Base-by-base conservation (phyloP, 2,329 filamentous ascomycete genomes). In the Alternaria panax region DNA sequence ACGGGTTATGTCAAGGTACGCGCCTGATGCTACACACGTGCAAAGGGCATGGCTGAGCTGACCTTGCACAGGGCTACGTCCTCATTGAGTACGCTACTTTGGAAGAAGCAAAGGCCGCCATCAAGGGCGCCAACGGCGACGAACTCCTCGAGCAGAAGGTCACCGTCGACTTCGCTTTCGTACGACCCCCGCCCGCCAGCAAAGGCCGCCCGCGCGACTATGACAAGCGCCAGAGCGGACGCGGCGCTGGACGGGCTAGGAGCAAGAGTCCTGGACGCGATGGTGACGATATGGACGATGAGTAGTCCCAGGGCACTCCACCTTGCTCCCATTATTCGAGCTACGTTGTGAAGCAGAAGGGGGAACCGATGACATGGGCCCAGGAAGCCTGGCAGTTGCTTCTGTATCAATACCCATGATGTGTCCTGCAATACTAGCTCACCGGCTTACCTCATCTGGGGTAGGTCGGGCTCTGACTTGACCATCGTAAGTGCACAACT, bases 1-100 rank as follows among this genome's bases (percentile, higher is more conserved):
- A 94, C 90, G 62, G 92, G 92, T 75, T 95, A 94, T 73, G 92
- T 94, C 69, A 95, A 95, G 89, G 92, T 91, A 72, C 11, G 65
- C n/a, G 61, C 24, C 24, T 22, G 20, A 34, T 14, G 22, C 12
- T n/a, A 18, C 20, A 12, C 11, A 24, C 9, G 3, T 16, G 28
- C 11, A 34, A 14, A 2, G 45, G 7, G 20, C 18, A 8, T 1
- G 28, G 43, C 6, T 18, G 20, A 32, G 46, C 59, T 67, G 30
- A 72, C 47, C 14, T 28, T 16, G 3, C 22, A 38, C 65, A 94
- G 91, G 92, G 92, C 66, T 95, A 95, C 79, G 91, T 90, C 28
- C 81, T 95, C 68, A 93, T 95, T 77, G 92, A 95, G 77, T 95
- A 93, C 79, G 84, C 90, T 1, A 94, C 91, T 1, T 82, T 93